Conservation (phyloP, 2,329 filamentous ascomycete species). For the Aureobasidium sp. region DNA sequence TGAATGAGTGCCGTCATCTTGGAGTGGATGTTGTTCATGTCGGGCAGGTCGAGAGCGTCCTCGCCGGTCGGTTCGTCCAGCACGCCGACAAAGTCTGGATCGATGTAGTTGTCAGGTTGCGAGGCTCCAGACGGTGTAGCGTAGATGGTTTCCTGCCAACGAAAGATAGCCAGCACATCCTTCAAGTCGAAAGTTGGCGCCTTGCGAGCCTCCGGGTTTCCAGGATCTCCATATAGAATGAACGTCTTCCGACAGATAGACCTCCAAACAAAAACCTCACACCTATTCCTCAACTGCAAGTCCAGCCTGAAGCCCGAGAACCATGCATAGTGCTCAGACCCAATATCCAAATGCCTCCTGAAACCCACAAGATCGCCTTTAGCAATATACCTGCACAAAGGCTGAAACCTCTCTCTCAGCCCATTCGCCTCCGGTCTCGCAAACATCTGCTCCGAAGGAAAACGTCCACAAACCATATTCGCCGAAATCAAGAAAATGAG, state of each 20-base stretch:
- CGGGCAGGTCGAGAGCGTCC: slow-evolving; percentile 27
- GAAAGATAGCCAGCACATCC: slow-evolving; percentile 56
- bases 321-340: slow-evolving; percentile 54
- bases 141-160: slow-evolving; percentile 50
- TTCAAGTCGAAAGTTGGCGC: slow-evolving; percentile 65
- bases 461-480: slow-evolving; percentile 76
- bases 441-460: slow-evolving; percentile 61
- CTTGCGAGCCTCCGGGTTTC: slow-evolving; percentile 47
- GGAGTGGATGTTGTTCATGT: slow-evolving; percentile 60
- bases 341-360: slow-evolving; percentile 53
- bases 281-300: slow-evolving; percentile 64
- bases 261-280: slow-evolving; percentile 77
- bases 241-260: slow-evolving; percentile 72
- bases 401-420: slow-evolving; percentile 58
- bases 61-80: slow-evolving; percentile 11
- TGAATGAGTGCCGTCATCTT: slow-evolving; percentile 68
- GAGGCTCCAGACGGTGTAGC: slow-evolving; percentile 23
- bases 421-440: slow-evolving; percentile 59
- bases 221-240: slow-evolving; percentile 65
- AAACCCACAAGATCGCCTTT: slow-evolving; percentile 68
- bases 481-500: slow-evolving; percentile 74
- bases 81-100: slow-evolving; percentile 37
- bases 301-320: slow-evolving; percentile 68
- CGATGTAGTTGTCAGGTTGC: slow-evolving; percentile 31
- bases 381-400: slow-evolving; percentile 63